Evolutionary conservation across 2,329 filamentous ascomycete genomes (phyloP), one percentile per base, ranked within the genome.

Genomic region (Venturia aucupariae): DNA sequence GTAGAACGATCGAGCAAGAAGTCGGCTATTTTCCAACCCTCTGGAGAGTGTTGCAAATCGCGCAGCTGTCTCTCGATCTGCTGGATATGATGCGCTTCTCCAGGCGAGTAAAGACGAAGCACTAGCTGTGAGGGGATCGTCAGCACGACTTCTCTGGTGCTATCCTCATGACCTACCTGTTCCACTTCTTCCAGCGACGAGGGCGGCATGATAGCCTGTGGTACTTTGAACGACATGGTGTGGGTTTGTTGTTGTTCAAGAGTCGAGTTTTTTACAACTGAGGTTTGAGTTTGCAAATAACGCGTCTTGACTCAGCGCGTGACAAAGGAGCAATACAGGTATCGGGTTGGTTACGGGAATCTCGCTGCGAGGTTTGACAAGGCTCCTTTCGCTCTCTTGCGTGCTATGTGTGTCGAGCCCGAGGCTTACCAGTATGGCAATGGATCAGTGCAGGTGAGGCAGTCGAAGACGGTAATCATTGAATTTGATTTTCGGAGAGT

Each of bases 1-100:
- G 90, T 86, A 27, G 83, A 78, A 66, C 85, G 86, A 61, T 79
- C 79, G 13, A 97, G 79, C 17, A 97, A 80, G 62, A 85, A 84
- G 71, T 93, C 87, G 24, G 91, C 92, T 57, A 97, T 82, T 64
- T 89, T 82, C 94, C 94, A 99, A 64, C 92, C 93, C 70, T 90
- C 82, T 1, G 87, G 81, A 2, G 90, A 90, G 69, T 86, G 86
- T 72, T 97, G 94, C 22, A 97, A 79, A 32, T 82, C 81, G 67
- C 94, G 90, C 17, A 99, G 80, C 17, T 87, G 85, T 65, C 89
- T 86, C 73, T 97, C 90, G 60, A 86, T 85, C 61, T 79, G 75
- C 35, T 72, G 71, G 68, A 78, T 79, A 71, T 78, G 79, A 72
- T 73, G 76, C 38, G 76, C 74, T 11, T 76, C 70, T 32, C 73